Conservation (phyloP, 2,329 filamentous ascomycete genomes). For the Aspergillus aculeatus region DNA sequence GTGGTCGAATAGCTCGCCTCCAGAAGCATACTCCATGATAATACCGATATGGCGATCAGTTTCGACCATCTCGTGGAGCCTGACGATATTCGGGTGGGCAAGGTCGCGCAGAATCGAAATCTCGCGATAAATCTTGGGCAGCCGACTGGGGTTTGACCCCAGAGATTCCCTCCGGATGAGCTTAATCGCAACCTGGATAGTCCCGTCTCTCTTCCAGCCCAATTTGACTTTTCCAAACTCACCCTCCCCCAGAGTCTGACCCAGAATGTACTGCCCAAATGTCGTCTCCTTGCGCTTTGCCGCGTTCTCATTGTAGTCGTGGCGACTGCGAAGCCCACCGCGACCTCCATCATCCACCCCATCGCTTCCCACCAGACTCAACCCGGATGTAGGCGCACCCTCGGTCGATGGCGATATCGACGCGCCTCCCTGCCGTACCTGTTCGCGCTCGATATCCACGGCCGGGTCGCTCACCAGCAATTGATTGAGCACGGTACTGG, state of each 20-base stretch:
- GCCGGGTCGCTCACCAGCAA: conserved; percentile 74
- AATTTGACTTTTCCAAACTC: conserved; percentile 99
- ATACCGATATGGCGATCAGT: conserved; percentile 97
- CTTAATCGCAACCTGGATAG: conserved; percentile 94
- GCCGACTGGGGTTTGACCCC: conserved; percentile 79
- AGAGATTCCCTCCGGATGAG: conserved; percentile 90
- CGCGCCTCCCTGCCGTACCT: conserved; percentile 66
- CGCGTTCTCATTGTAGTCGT: conserved; percentile 55
- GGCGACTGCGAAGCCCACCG: conserved; percentile 46
- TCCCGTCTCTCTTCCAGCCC: conserved; percentile 95
- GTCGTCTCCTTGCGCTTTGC: conserved; percentile 77
- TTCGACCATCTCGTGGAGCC: conserved; percentile 96
- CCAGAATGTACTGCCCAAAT: conserved; percentile 93
- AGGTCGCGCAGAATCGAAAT: conserved; percentile 85
- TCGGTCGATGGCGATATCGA: conserved; percentile 44
- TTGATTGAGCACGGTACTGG: conserved; percentile 75
- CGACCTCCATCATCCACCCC: conserved; percentile 46
- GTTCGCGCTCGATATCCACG: conserved; percentile 69
- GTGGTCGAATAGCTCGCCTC: conserved; percentile 96
- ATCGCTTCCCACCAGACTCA: conserved; percentile 52
- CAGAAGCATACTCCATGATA: conserved; percentile 96
- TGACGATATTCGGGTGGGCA: conserved; percentile 94
- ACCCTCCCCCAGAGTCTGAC: conserved; percentile 93
- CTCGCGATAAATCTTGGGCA: conserved; percentile 97
- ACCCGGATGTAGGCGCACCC: conserved; percentile 47